Evolutionary conservation across 1,284 basidiomycete genomes (phyloP), one percentile per base, ranked within the genome.

Genomic region (Sanghuangporus weigelae): DNA sequence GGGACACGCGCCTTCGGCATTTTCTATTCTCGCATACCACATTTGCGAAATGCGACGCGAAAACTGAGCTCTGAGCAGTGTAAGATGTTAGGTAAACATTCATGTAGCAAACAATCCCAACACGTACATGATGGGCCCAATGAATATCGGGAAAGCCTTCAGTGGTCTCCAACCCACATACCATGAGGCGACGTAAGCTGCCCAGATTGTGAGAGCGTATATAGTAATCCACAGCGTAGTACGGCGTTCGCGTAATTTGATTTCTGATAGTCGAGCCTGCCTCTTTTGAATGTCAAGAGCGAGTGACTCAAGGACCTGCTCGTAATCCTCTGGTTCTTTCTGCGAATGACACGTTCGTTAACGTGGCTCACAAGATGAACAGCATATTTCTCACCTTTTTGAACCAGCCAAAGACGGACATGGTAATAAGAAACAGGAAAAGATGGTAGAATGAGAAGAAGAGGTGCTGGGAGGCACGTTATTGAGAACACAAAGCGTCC

Each of bases 1-100:
- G 44, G 10, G 53, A 14, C 48, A 74, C 83, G 39, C 67, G 95
- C 95, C 94, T 82, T 98, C 96, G 1, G 84, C 84, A 63, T 89
- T 86, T 2, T 91, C 90, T 71, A 92, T 93, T 59, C 91, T 83
- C 10, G 82, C 84, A 71, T 96, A 99, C 90, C 92, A 95, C 69
- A 91, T 81, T 69, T 93, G 89, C 53, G 96, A 86, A 57, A 96
- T 85, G 23, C 93, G 80, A 53, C 95, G 84, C 3, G 91, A 84
- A 69, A 90, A 90, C 63, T 95, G 78, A 59, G 97, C 89, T 40
- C 95, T 96, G 70, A 42, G 67, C 39, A 70, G 50, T 67, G 55
- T 54, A 54, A 58, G 53, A 21, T 50, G 65, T 19, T 19, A 31
- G 8, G 8, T 35, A 1, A 49, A 1, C 10, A 36, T n/a, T 36